A percentile compares a stretch with the other conserved stretches of the same genome.
Conservation (phyloP, 148 eudicot genomes). For the Persicaria maculosa region DNA sequence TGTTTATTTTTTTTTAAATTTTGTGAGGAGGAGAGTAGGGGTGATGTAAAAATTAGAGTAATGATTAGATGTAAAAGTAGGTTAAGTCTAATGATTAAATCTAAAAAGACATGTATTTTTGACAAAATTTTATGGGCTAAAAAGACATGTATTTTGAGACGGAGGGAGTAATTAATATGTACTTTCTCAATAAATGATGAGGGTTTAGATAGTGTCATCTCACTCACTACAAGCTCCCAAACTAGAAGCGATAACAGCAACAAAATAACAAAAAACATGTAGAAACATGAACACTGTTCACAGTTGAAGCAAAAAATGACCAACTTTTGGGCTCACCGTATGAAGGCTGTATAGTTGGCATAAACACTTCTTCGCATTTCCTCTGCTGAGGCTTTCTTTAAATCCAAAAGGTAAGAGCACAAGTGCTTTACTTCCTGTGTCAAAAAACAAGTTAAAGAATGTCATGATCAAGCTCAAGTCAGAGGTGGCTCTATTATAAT, state of each 20-base stretch:
- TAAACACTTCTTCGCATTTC: slow-evolving; percentile 98
- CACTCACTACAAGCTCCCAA: neutral
- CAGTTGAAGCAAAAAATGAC: neutral
- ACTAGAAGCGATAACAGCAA: neutral
- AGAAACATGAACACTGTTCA: neutral
- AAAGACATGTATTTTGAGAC: too few species aligned
- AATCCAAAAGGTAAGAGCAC: slow-evolving; percentile 76
- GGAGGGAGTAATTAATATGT: neutral
- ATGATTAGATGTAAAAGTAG: too few species aligned
- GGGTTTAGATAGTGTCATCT: neutral
- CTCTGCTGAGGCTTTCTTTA: slow-evolving; percentile 93
- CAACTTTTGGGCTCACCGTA: slow-evolving; percentile 48
- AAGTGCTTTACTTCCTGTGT: slow-evolving; percentile 83
- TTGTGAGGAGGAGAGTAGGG: too few species aligned
- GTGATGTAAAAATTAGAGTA: too few species aligned
- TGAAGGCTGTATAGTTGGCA: slow-evolving; percentile 92
- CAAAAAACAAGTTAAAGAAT: neutral
- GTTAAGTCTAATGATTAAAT: too few species aligned
- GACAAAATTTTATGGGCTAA: too few species aligned
- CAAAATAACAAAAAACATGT: neutral
- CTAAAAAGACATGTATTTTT: too few species aligned
- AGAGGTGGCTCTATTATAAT: neutral
- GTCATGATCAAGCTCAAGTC: neutral
- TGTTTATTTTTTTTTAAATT: too few species aligned
- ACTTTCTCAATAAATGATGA: neutral